Conservation (phyloP, 371 early-diverging fungal genomes). For the Chytridium lagenaria region DNA sequence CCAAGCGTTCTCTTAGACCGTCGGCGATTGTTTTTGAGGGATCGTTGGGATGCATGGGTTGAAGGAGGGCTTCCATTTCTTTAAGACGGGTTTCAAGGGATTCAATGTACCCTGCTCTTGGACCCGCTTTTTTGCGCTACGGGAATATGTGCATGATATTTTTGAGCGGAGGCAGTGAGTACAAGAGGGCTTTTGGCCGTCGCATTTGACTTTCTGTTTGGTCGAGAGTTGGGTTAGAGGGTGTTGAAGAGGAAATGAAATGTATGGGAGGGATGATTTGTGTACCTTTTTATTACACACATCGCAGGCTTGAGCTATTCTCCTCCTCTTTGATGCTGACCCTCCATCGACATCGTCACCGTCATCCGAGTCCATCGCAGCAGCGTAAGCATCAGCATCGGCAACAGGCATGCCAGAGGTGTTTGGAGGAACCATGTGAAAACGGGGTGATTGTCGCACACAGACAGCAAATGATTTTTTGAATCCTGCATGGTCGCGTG, state of each 20-base stretch:
- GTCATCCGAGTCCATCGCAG: background rate
- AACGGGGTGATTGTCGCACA: too few relatives aligned
- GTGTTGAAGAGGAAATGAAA: background rate
- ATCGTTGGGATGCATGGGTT: background rate
- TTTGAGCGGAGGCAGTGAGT: slow-evolving; percentile 72
- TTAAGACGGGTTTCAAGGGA: slow-evolving; percentile 42
- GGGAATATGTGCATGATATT: slow-evolving; percentile 70
- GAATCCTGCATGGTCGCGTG: too few relatives aligned
- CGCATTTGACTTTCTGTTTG: slow-evolving; percentile 71
- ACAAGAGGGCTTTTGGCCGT: slow-evolving; percentile 79
- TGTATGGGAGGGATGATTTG: background rate
- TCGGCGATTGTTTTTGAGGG: slow-evolving; percentile 4
- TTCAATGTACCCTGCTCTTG: slow-evolving; percentile 47
- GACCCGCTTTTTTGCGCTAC: slow-evolving; percentile 66
- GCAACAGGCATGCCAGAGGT: background rate
- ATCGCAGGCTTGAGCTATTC: slow-evolving; percentile 80
- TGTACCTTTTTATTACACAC: slow-evolving; percentile 76
- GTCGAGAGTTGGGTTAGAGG: too few relatives aligned
- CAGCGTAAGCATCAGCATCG: background rate
- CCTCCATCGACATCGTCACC: background rate
- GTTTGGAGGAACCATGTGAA: too few relatives aligned
- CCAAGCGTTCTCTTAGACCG: background rate
- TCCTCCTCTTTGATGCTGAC: slow-evolving; percentile 56
- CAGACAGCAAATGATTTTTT: too few relatives aligned
- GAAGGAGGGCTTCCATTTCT: slow-evolving; percentile 46